Percentiles rank a stretch among this genome's conserved stretches.
phyloP scores from a whole-genome alignment of 2,329 filamentous ascomycete genomes.

The Akanthomyces lecanii region DNA sequence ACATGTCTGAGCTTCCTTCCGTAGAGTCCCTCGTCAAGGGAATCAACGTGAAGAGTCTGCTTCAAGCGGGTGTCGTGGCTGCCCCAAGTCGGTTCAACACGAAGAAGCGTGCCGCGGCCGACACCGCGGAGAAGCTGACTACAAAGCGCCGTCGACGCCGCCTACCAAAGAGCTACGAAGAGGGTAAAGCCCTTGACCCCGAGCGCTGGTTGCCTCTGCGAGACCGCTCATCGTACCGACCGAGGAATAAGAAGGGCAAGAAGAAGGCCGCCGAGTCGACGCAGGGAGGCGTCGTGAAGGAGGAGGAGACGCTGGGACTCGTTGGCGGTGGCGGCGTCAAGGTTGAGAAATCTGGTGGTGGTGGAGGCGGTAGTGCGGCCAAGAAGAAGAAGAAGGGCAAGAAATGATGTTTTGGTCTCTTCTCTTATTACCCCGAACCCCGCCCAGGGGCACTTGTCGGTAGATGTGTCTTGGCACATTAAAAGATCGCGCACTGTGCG shows the following conservation, averaged over 20 bases:
- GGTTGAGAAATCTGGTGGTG: slow-evolving; percentile 51
- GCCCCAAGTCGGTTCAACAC: slow-evolving; percentile 35
- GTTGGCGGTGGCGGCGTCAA: slow-evolving; percentile 62
- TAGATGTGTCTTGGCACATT: not conserved
- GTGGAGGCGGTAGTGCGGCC: slow-evolving; percentile 38
- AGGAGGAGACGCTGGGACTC: slow-evolving; percentile 63
- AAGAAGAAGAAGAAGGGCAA: slow-evolving; percentile 52
- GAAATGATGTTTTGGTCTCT: slow-evolving; percentile 37
- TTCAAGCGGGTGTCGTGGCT: slow-evolving; percentile 58
- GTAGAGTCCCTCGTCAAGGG: slow-evolving; percentile 57
- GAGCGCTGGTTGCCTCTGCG: slow-evolving; percentile 91
- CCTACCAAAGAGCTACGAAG: slow-evolving; percentile 70
- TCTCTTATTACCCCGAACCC: not conserved
- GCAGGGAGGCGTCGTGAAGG: slow-evolving; percentile 77
- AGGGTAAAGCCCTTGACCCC: slow-evolving; percentile 75
- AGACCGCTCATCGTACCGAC: slow-evolving; percentile 82
- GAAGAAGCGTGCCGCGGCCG: slow-evolving; percentile 47
- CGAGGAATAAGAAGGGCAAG: slow-evolving; percentile 90
- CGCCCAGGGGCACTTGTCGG: not conserved
- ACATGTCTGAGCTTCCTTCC: slow-evolving; percentile 55
- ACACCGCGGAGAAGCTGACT: slow-evolving; percentile 36
- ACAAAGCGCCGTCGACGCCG: slow-evolving; percentile 58
- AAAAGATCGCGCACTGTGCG: not conserved
- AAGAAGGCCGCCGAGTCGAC: slow-evolving; percentile 74
- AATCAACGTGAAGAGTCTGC: slow-evolving; percentile 58